Evolutionary conservation across 1,139 yeast species (phyloP).

Genomic region (Blastobotrys malaysiensis): DNA sequence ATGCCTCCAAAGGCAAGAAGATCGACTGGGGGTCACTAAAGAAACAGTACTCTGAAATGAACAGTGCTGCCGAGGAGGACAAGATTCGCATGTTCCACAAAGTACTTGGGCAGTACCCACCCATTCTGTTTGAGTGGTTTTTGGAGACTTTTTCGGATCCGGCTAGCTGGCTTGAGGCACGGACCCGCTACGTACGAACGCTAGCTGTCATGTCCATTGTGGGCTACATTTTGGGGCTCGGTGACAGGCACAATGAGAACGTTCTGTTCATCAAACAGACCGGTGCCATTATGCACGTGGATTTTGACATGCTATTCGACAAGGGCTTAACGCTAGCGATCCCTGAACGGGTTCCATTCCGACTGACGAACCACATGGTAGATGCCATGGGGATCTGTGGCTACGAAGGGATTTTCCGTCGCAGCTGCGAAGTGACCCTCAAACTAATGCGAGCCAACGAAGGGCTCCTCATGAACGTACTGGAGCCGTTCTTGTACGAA

Average conservation of each 20-base stretch:
- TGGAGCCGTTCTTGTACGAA: constrained; percentile 90
- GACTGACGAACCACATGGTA: constrained; percentile 80
- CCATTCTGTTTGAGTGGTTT: constrained; percentile 84
- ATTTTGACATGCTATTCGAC: constrained; percentile 92
- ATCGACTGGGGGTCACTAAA: constrained; percentile 22
- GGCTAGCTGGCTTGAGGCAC: constrained; percentile 73
- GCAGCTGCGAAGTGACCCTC: constrained; percentile 80
- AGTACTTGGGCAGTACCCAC: constrained; percentile 44
- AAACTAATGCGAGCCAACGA: constrained; percentile 70
- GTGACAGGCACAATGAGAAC: constrained; percentile 96
- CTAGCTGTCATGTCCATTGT: constrained; percentile 97
- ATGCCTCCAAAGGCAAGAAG: constrained; percentile 35
- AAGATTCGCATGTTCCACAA: constrained; percentile 16
- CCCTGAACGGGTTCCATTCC: constrained; percentile 93
- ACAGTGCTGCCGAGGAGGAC: constrained; percentile 1
- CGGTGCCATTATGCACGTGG: constrained; percentile 88
- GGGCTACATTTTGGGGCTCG: constrained; percentile 73
- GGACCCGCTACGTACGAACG: constrained; percentile 70
- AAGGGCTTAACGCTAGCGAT: constrained; percentile 55
- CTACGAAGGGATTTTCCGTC: constrained; percentile 84
- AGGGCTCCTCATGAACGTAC: constrained; percentile 81
- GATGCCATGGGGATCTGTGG: constrained; percentile 92
- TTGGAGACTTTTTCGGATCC: constrained; percentile 88
- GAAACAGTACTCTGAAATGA: constrained; percentile 12
- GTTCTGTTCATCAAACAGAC: constrained; percentile 65